These are phyloP conservation scores for Akanthomyces uredinophilus DNA, from an alignment of 2,329 filamentous ascomycete species.

Conservation along the genomic window DNA sequence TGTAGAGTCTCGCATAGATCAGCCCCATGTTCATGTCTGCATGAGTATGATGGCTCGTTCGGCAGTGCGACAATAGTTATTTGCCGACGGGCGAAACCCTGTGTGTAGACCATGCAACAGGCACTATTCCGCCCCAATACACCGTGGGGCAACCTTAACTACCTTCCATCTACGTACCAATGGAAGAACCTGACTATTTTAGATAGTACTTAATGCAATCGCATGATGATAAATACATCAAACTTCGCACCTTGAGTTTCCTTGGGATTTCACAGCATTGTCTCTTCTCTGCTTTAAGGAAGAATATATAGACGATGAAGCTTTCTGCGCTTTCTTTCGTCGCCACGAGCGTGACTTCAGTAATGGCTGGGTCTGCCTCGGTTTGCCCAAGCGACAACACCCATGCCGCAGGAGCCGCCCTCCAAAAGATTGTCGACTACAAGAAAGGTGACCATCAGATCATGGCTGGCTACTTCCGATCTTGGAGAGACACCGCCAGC, in stretches of 20 bases:
- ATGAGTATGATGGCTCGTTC: too few species aligned
- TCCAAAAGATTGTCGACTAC: slow-evolving; percentile 12
- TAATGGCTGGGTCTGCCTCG: slow-evolving; percentile 3
- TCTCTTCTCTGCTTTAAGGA: background rate
- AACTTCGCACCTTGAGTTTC: background rate
- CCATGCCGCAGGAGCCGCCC: background rate
- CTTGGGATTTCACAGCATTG: too few species aligned
- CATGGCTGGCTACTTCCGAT: slow-evolving; percentile 13
- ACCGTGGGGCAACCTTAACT: background rate
- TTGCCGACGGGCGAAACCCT: background rate
- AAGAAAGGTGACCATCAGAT: slow-evolving; percentile 11
- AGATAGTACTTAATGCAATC: background rate
- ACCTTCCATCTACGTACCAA: background rate
- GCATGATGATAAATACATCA: background rate
- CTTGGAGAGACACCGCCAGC: slow-evolving; percentile 2
- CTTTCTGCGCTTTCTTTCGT: background rate
- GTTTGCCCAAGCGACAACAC: slow-evolving; percentile 12
- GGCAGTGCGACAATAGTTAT: background rate
- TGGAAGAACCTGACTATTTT: slow-evolving; percentile 9
- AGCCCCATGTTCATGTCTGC: too few species aligned
- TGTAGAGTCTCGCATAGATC: too few species aligned
- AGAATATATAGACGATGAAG: background rate
- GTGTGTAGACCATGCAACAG: background rate
- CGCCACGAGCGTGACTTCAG: background rate
- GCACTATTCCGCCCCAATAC: background rate